phyloP scores from a whole-genome alignment of 345 rosid species.

The Corchorus capsularis region DNA sequence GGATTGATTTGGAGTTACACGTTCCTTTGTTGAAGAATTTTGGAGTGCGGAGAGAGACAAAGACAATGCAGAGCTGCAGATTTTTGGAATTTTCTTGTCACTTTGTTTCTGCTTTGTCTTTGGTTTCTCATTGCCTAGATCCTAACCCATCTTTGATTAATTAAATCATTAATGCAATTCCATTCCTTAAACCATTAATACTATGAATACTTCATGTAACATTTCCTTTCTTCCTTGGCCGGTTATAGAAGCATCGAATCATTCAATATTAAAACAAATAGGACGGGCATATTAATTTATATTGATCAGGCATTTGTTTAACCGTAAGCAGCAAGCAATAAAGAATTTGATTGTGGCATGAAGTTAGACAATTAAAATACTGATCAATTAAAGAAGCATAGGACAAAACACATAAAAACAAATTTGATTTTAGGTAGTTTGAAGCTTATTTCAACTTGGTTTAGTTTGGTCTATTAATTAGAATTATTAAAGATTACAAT shows the following conservation, averaged over 20 bases:
- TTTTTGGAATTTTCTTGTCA: conserved; percentile 13
- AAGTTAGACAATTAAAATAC: background rate
- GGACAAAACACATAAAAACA: background rate
- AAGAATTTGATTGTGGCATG: background rate
- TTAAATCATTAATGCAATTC: no score
- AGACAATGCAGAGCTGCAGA: conserved; percentile 9
- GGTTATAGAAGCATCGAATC: conserved; percentile 6
- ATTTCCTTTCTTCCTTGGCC: background rate
- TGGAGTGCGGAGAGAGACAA: background rate
- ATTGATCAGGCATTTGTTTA: background rate
- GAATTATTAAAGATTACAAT: no score
- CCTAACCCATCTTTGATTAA: background rate
- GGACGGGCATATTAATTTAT: background rate
- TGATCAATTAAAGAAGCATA: background rate
- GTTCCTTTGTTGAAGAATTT: background rate
- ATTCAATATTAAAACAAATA: background rate
- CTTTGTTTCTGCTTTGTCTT: conserved; percentile 15
- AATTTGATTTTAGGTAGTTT: background rate
- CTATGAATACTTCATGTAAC: background rate
- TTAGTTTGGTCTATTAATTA: no score
- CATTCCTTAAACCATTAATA: background rate
- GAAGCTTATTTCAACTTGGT: no score
- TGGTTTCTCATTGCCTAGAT: background rate
- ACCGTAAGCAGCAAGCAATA: no score
- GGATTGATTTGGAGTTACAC: conserved; percentile 7